Evolutionary conservation across 2,329 filamentous ascomycete genomes (phyloP).

Genomic region (Epichloe elymi): DNA sequence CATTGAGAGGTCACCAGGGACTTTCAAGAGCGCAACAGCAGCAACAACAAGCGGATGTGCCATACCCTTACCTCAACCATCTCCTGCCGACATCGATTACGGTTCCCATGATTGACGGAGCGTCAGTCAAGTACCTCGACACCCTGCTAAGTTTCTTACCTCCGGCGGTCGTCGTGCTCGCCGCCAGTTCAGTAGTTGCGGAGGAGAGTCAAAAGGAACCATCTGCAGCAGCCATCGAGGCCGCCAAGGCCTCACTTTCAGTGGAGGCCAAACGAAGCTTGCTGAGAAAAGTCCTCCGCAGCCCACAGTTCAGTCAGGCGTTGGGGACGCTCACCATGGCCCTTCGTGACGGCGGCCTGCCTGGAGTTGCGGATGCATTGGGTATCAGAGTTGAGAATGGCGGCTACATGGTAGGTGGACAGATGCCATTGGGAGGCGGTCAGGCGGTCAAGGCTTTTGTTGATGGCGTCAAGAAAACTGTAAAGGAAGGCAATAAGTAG

Average conservation of each 20-base stretch:
- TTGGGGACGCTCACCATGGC: constrained; percentile 76
- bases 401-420: constrained; percentile 66
- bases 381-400: constrained; percentile 69
- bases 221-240: constrained; percentile 52
- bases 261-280: constrained; percentile 67
- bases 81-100: constrained; percentile 69
- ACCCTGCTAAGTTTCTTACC: constrained; percentile 67
- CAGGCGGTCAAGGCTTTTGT: constrained; percentile 87
- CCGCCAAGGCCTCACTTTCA: constrained; percentile 61
- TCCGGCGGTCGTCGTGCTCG: constrained; percentile 61
- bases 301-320: constrained; percentile 84
- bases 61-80: constrained; percentile 75
- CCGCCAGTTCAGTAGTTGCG: constrained; percentile 47
- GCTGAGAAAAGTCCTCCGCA: constrained; percentile 69
- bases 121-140: constrained; percentile 55
- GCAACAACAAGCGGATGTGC: constrained; percentile 32
- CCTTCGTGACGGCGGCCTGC: constrained; percentile 77
- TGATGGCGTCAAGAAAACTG: constrained; percentile 70
- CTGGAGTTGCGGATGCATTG: constrained; percentile 78
- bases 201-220: constrained; percentile 49
- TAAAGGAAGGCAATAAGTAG: constrained; percentile 40
- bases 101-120: constrained; percentile 57
- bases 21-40: constrained; percentile 23
- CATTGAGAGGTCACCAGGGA: constrained; percentile 48
- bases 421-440: constrained; percentile 74